Base-by-base conservation (phyloP, 2,329 filamentous ascomycete genomes). In the Fusarium phyllophilum region DNA sequence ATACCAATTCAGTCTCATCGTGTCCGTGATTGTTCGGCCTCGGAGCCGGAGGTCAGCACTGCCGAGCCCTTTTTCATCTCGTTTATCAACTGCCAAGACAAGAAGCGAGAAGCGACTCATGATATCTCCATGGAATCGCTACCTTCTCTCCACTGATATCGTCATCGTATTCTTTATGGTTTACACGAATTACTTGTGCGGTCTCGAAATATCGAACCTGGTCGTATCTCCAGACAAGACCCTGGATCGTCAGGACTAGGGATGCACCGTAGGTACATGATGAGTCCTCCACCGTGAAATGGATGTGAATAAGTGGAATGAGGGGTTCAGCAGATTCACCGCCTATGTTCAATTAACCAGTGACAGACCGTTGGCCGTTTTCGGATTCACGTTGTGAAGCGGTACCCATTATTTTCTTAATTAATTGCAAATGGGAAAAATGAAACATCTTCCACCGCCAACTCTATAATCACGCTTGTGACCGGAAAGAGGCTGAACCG, bases 21-120 rank as follows among this genome's bases (percentile, higher is more conserved):
- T 38, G 54, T 52, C 70, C 71, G 71, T 59, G 44, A 74, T 58
- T 65, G 34, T 72, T 74, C 68, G 71, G 71, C 45, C 41, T 73
- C 66, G 46, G 61, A 58, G 62, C 62, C 46, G 69, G 70, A 65
- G 54, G 41, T 17, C 31, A 49, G 24, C 42, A 59, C 20, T 49
- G 42, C 60, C 66, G 48, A 66, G 60, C 66, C 38, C 46, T 41
- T 34, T 38, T 29, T 68, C 63, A 66, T 66, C 60, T 71, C 68
- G 66, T 70, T 66, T 66, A 68, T 58, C 67, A 71, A 70, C 17
- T 42, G 67, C 66, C 48, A 70, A 70, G 68, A 70, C 44, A 11
- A 34, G 29, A 55, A 42, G 42, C 62, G 64, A 59, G 45, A 66
- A 60, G 52, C 67, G 46, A 70, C 24, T 54, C 29, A 41, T 44